Conservation (phyloP, 108 stramenopile species). For the Conticribra guillardii region DNA sequence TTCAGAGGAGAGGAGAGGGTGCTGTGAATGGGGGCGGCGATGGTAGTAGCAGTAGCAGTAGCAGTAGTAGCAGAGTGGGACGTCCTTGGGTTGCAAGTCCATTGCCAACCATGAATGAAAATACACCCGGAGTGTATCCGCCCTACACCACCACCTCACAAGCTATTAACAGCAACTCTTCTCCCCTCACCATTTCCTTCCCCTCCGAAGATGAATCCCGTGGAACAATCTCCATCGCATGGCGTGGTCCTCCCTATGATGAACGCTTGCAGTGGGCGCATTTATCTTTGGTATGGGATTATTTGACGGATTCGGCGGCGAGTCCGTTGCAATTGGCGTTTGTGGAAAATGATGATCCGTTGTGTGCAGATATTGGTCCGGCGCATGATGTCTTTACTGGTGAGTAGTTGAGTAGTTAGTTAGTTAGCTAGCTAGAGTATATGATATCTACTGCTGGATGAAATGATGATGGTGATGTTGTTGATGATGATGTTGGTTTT, state of each 20-base stretch:
- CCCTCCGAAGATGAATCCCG: slow-evolving; percentile 53
- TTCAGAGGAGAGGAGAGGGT: slow-evolving; percentile 18
- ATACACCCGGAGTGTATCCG: slow-evolving; percentile 29
- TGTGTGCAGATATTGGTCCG: slow-evolving; percentile 46
- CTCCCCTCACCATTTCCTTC: slow-evolving; percentile 30
- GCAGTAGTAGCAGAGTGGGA: slow-evolving; percentile 18
- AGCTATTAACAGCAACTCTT: neutral
- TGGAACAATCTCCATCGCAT: slow-evolving; percentile 42
- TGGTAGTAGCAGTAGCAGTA: too few relatives aligned
- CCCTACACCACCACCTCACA: slow-evolving; percentile 4
- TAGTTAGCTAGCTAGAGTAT: too few relatives aligned
- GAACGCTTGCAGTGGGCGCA: slow-evolving; percentile 24
- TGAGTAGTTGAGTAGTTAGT: too few relatives aligned
- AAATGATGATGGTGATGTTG: too few relatives aligned
- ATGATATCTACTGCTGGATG: too few relatives aligned
- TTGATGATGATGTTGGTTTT: too few relatives aligned
- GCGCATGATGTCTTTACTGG: slow-evolving; percentile 37
- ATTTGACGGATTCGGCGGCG: slow-evolving; percentile 43
- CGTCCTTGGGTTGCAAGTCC: slow-evolving; percentile 38
- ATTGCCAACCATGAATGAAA: slow-evolving; percentile 36
- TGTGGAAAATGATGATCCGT: slow-evolving; percentile 48
- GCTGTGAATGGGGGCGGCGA: slow-evolving; percentile 1
- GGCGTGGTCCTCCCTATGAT: slow-evolving; percentile 44
- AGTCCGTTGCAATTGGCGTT: slow-evolving; percentile 49
- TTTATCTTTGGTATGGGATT: slow-evolving; percentile 39